Conservation (phyloP, 1,284 basidiomycete genomes). For the Polyporus tsugae region DNA sequence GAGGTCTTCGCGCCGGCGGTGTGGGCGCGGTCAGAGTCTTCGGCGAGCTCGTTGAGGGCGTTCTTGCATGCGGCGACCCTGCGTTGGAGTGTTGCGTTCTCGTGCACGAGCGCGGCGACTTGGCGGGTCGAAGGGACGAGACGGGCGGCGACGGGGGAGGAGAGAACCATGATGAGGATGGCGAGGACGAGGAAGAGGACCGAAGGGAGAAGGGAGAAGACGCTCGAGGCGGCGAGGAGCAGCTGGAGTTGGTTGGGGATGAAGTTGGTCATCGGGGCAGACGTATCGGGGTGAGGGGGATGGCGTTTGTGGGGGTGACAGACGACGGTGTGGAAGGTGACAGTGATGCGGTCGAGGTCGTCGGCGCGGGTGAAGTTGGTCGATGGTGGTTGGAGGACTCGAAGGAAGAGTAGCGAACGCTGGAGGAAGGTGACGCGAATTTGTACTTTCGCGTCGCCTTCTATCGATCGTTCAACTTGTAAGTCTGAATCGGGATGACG, state of each 20-base stretch:
- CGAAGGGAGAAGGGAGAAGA: background rate
- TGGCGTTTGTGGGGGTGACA: background rate
- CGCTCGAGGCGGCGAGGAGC: background rate
- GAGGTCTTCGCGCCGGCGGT: background rate
- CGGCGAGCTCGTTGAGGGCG: background rate
- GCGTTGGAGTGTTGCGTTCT: background rate
- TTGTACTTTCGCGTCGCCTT: background rate
- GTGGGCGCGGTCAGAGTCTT: background rate
- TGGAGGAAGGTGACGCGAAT: background rate
- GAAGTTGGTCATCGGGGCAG: background rate
- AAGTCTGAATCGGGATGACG: background rate
- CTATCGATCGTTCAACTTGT: constrained; percentile 2
- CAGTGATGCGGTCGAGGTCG: background rate
- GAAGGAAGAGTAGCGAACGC: background rate
- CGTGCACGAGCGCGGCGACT: background rate
- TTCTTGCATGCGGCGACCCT: background rate
- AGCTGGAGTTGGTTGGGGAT: background rate
- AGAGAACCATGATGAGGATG: background rate
- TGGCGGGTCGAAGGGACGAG: background rate
- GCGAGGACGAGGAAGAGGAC: background rate
- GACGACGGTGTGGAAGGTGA: background rate
- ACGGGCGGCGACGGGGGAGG: background rate
- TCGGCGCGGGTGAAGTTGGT: background rate
- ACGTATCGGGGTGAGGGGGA: background rate
- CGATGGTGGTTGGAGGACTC: background rate